These are phyloP conservation scores for Dissophora globulifera DNA, from an alignment of 192 early-diverging fungal species.

Conservation along the genomic window DNA sequence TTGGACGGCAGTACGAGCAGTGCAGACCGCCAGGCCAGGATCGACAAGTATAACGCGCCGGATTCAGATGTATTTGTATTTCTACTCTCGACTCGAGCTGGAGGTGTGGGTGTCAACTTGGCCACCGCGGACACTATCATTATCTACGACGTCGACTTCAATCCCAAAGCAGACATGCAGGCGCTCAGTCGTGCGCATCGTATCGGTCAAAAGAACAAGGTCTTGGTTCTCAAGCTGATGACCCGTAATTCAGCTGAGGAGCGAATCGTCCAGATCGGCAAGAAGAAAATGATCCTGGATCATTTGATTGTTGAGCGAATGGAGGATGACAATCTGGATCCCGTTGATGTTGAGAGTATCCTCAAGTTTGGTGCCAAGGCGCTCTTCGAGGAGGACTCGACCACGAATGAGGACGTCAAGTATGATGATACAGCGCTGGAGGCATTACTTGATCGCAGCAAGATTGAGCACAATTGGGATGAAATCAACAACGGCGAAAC, in stretches of 20 bases:
- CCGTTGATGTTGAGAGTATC: constrained; percentile 69
- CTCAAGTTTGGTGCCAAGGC: constrained; percentile 75
- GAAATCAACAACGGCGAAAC: constrained; percentile 50
- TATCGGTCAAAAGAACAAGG: constrained; percentile 75
- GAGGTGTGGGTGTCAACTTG: constrained; percentile 80
- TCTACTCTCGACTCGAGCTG: constrained; percentile 78
- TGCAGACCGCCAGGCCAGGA: constrained; percentile 61
- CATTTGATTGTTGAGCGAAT: constrained; percentile 80
- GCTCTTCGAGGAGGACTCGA: constrained; percentile 70
- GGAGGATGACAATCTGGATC: constrained; percentile 65
- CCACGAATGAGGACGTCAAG: constrained; percentile 56
- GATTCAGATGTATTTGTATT: constrained; percentile 72
- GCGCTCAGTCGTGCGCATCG: constrained; percentile 79
- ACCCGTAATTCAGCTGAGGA: constrained; percentile 73
- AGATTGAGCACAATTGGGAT: constrained; percentile 48
- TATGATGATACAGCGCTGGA: constrained; percentile 71
- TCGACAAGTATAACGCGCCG: constrained; percentile 73
- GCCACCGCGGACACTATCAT: constrained; percentile 80
- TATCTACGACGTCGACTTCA: constrained; percentile 80
- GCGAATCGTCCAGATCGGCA: constrained; percentile 78
- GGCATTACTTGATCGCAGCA: constrained; percentile 67
- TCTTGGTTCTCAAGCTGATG: constrained; percentile 73
- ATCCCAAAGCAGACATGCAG: constrained; percentile 78
- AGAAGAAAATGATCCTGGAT: constrained; percentile 79
- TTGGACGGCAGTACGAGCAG: constrained; percentile 75